A percentile compares a stretch with the other conserved stretches of the same genome.
These are phyloP conservation scores for Nitzschia sp. DNA, from an alignment of 108 stramenopile genomes.

Conservation along the genomic window DNA sequence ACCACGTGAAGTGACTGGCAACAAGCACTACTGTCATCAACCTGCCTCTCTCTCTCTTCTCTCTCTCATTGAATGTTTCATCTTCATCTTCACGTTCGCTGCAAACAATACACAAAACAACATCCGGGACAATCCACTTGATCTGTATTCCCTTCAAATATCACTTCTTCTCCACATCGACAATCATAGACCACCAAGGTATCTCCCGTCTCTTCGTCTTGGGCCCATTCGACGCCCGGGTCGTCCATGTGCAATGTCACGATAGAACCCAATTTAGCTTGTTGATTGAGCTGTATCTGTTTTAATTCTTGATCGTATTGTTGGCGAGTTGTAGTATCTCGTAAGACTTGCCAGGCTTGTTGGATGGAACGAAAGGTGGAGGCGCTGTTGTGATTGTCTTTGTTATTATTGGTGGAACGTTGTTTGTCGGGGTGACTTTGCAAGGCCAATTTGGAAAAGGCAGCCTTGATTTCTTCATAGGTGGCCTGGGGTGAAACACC, in stretches of 20 bases:
- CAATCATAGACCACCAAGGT: constrained; percentile 56
- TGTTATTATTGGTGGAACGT: background rate
- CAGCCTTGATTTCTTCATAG: constrained; percentile 68
- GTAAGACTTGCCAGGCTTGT: constrained; percentile 63
- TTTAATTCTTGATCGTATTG: constrained; percentile 59
- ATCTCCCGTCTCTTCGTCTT: constrained; percentile 48
- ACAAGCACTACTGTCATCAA: no score
- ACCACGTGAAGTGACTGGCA: no score
- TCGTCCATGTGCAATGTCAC: constrained; percentile 47
- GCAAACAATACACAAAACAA: constrained; percentile 38
- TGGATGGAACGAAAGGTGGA: constrained; percentile 60
- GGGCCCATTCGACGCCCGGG: constrained; percentile 39
- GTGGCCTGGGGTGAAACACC: constrained; percentile 59
- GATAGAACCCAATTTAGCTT: constrained; percentile 39
- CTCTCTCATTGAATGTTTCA: no score
- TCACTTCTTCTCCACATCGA: constrained; percentile 66
- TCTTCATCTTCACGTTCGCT: background rate
- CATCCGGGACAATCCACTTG: constrained; percentile 43
- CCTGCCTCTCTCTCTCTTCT: no score
- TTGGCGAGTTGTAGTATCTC: constrained; percentile 44
- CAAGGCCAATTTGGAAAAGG: constrained; percentile 58
- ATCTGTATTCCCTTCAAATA: constrained; percentile 13
- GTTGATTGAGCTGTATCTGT: constrained; percentile 29
- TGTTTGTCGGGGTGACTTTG: constrained; percentile 67
- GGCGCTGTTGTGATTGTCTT: background rate